phyloP scores from a whole-genome alignment of 106 monocot species.

The Phalaenopsis aphrodite region DNA sequence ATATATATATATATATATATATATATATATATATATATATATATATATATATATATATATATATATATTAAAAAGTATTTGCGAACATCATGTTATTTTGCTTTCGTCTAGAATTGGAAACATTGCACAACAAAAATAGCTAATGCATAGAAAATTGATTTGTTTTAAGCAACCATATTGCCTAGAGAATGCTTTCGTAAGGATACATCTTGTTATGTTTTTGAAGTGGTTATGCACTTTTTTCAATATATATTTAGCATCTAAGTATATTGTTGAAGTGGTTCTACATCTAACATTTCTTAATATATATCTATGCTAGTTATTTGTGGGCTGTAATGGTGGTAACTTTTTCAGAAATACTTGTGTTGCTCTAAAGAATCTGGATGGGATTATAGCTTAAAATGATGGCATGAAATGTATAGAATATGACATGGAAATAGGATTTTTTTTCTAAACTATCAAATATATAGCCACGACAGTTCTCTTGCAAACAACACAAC shows the following conservation, averaged over 20 bases:
- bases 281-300: not conserved
- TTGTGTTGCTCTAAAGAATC: not conserved
- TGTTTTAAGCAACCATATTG: no score
- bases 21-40: not conserved
- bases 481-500: no score
- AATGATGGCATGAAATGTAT: not conserved
- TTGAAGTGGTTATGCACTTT: not conserved
- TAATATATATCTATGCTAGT: not conserved
- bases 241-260: no score
- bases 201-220: not conserved
- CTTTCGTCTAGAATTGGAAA: no score
- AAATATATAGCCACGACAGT: not conserved
- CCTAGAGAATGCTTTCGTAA: not conserved
- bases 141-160: no score
- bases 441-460: not conserved
- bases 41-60: not conserved
- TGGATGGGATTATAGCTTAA: not conserved
- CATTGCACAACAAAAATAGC: no score
- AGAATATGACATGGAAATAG: not conserved
- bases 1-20: no score
- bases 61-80: no score
- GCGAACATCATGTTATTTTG: not conserved
- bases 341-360: no score
- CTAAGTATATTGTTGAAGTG: no score
- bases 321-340: not conserved